These are phyloP conservation scores for Saraca asoca DNA, from an alignment of 331 rosid genomes.

Conservation along the genomic window DNA sequence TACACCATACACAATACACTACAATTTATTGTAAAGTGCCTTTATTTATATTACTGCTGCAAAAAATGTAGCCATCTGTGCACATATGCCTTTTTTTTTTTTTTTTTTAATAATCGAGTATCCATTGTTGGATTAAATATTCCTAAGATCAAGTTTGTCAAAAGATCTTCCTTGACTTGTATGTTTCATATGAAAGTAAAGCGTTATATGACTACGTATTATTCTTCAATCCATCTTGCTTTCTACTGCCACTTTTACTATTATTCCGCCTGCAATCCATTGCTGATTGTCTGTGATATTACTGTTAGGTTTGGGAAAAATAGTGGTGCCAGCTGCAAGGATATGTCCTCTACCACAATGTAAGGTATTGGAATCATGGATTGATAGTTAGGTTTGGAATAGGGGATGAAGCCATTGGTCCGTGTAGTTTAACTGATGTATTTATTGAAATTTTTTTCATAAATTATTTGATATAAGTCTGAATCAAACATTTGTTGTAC, in stretches of 20 bases:
- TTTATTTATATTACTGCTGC: too few relatives aligned
- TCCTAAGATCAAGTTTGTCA: background rate
- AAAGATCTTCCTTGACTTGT: background rate
- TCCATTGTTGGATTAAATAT: background rate
- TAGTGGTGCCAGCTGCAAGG: background rate
- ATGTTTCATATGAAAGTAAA: background rate
- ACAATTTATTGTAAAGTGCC: too few relatives aligned
- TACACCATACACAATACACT: too few relatives aligned
- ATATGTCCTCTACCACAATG: background rate
- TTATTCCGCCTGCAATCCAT: background rate
- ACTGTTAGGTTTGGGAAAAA: background rate
- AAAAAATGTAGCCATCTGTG: too few relatives aligned
- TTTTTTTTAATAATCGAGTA: too few relatives aligned
- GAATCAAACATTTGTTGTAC: too few relatives aligned
- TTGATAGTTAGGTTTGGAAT: background rate
- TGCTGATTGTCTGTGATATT: background rate
- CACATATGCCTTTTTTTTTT: too few relatives aligned
- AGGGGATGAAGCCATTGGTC: constrained; percentile 8
- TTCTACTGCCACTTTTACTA: too few relatives aligned
- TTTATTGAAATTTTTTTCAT: too few relatives aligned
- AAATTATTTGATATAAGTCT: too few relatives aligned
- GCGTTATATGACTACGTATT: too few relatives aligned
- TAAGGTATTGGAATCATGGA: background rate
- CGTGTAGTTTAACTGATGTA: background rate
- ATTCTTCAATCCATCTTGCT: background rate